phyloP scores from a whole-genome alignment of 495 filamentous ascomycete genomes.

The Trypethelium eluteriae region DNA sequence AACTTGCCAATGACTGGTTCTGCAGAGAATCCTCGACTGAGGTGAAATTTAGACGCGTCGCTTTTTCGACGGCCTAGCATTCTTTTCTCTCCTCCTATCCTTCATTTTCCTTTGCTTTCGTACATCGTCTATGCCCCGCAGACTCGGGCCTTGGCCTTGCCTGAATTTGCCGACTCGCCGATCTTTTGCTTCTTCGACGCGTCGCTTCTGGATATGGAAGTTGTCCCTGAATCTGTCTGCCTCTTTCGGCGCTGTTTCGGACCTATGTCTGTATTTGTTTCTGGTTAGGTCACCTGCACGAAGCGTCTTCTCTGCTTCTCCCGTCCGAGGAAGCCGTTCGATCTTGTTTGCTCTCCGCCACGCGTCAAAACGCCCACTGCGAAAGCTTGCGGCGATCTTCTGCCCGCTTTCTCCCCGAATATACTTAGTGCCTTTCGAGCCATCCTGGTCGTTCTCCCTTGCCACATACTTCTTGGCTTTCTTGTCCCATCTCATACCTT shows the following conservation, averaged over 20 bases:
- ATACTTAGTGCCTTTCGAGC: constrained; percentile 72
- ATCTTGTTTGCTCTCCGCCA: constrained; percentile 84
- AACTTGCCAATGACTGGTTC: neutral
- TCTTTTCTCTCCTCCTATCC: constrained; percentile 77
- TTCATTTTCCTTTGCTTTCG: constrained; percentile 67
- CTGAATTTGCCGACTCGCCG: constrained; percentile 66
- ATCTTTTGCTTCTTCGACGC: constrained; percentile 76
- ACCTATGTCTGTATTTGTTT: constrained; percentile 66
- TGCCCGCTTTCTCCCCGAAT: constrained; percentile 86
- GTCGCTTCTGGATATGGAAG: constrained; percentile 84
- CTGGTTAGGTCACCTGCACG: constrained; percentile 37
- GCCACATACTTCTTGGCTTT: constrained; percentile 90
- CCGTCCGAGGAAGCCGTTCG: constrained; percentile 65
- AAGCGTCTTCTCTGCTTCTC: constrained; percentile 61
- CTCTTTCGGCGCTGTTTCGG: constrained; percentile 79
- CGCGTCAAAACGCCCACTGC: constrained; percentile 82
- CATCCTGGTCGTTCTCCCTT: constrained; percentile 86
- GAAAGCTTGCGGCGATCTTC: constrained; percentile 90
- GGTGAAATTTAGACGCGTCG: constrained; percentile 15
- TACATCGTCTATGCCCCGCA: constrained; percentile 76
- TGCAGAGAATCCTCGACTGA: neutral
- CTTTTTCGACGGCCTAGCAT: constrained; percentile 73
- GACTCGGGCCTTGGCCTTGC: constrained; percentile 56
- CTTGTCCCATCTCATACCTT: constrained; percentile 91
- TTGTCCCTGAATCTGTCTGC: constrained; percentile 86